Evolutionary conservation across 1,139 yeast species (phyloP), one percentile per base, ranked within the genome.

Genomic region (Wickerhamomyces sp.): DNA sequence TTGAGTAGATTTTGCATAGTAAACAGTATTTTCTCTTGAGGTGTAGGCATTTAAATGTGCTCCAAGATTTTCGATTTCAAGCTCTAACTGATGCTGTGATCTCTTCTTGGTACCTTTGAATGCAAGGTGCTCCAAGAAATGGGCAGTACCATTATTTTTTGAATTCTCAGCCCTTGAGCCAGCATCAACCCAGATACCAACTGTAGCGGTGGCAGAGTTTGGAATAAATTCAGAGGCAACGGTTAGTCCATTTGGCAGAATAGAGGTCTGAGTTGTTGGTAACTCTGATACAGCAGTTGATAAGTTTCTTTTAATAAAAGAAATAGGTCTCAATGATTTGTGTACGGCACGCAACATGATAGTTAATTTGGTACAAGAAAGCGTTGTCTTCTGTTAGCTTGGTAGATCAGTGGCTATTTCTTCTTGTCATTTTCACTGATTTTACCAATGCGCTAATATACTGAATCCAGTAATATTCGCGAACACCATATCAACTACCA

Each of bases 31-130:
- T 59, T 92, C 99, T 56, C 99, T 77, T 14, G 96, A 87, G 4
- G 98, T 92, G 66, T 92, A 92, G 15, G 98, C 98, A 61, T 94
- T 94, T 56, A 92, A 76, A 64, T 92, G 98, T 26, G 96, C 90
- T 4, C 99, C 99, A 59, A 92, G 76, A 66, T 92, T 86, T 64
- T 92, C 99, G 45, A 92, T 88, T 64, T 92, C 98, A 38, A 90
- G 70, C 64, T 92, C 99, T 42, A 92, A 72, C 44, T 80, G 80
- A 44, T 79, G 71, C 65, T 92, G 97, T n/a, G 89, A 68, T 58
- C 98, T 76, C 47, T 71, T 74, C 41, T 74, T 65, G 14, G 98
- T 92, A 26, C 99, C 99, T 65, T 92, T 92, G 68, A 92, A 92
- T 4, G 97, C 95, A 55, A 92, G 70, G 64, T 92, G 99, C 63